These are phyloP conservation scores for Fusarium longipes DNA, from an alignment of 2,329 filamentous ascomycete species.

Conservation along the genomic window DNA sequence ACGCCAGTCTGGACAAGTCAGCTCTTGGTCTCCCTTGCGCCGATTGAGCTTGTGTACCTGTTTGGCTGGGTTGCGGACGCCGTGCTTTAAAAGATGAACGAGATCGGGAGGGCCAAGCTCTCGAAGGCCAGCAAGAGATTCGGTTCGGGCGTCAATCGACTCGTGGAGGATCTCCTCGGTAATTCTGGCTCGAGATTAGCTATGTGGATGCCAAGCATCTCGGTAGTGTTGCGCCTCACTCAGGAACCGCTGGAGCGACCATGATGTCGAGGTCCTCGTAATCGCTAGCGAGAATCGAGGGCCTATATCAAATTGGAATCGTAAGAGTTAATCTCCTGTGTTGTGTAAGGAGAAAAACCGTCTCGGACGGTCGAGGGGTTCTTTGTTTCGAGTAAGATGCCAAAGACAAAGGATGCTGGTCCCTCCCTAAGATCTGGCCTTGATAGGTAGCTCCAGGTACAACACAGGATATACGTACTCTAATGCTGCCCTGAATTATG, in stretches of 20 bases:
- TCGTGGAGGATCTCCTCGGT: constrained; percentile 94
- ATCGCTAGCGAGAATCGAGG: constrained; percentile 14
- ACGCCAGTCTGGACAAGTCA: constrained; percentile 75
- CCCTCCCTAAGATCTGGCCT: constrained; percentile 49
- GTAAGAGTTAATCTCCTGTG: constrained; percentile 9
- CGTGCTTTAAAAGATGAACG: constrained; percentile 89
- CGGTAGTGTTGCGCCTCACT: constrained; percentile 62
- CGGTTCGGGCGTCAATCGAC: constrained; percentile 91
- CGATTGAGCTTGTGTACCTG: constrained; percentile 56
- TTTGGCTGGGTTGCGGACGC: constrained; percentile 66
- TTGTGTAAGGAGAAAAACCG: constrained; percentile 1
- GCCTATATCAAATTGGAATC: constrained; percentile 1
- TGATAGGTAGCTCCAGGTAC: constrained; percentile 44
- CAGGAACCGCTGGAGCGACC: constrained; percentile 80
- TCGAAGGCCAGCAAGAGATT: constrained; percentile 84
- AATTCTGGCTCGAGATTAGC: constrained; percentile 68
- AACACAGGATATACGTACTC: constrained; percentile 30
- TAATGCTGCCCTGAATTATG: constrained; percentile 18
- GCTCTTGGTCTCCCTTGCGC: constrained; percentile 31
- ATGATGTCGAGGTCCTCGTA: constrained; percentile 59
- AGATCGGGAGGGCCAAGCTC: constrained; percentile 96
- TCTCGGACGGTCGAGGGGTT: constrained; percentile 12
- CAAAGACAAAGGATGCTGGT: constrained; percentile 38
- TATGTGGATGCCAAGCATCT: constrained; percentile 11
- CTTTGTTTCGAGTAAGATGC: constrained; percentile 34